Base-by-base conservation (phyloP, 768 basidiomycete species). In the Chlorophyllum brunneum region DNA sequence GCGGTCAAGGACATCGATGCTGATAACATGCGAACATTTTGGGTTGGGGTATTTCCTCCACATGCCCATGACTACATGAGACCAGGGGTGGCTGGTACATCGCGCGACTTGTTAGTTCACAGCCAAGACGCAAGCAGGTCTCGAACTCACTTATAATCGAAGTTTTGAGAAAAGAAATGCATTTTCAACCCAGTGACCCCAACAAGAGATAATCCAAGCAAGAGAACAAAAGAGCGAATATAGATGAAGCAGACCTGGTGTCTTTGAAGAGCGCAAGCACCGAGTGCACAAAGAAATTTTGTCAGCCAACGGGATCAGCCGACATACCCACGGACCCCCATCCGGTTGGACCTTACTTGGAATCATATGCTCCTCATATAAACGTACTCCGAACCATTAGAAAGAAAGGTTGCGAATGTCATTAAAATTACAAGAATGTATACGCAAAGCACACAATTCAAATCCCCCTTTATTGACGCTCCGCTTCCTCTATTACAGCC, bases 41-140 rank as follows among this genome's bases (percentile, higher is more conserved):
- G 92, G 87, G 67, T 95, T 95, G 46, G 94, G 94, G 69, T 97
- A 97, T 77, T 97, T 97, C 59, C 87, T 85, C 88, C 92, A 94
- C 79, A 95, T 89, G 58, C 89, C 90, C 63, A 88, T 86, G 56
- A 93, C 83, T 59, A 95, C 92, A 73, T 92, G 91, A 55, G 85
- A 78, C 86, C 93, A 95, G 36, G 92, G 79, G 64, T 93, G 91
- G 56, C 93, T 97, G 59, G 47, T 39, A 38, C 4, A 48, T 54
- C 36, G 33, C 31, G 4, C 31, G 34, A 52, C 54, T 52, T 36
- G 56, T 58, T 38, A 61, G 52, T 54, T 46, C 59, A 24, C 41
- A 51, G 38, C 39, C 37, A 60, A 44, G 51, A 49, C 24, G 53
- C 51, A 38, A 42, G n/a, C n/a, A 11, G 24, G 50, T n/a, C 18